Evolutionary conservation across 1,284 basidiomycete species (phyloP).

Genomic region (Ustilago bromivora): DNA sequence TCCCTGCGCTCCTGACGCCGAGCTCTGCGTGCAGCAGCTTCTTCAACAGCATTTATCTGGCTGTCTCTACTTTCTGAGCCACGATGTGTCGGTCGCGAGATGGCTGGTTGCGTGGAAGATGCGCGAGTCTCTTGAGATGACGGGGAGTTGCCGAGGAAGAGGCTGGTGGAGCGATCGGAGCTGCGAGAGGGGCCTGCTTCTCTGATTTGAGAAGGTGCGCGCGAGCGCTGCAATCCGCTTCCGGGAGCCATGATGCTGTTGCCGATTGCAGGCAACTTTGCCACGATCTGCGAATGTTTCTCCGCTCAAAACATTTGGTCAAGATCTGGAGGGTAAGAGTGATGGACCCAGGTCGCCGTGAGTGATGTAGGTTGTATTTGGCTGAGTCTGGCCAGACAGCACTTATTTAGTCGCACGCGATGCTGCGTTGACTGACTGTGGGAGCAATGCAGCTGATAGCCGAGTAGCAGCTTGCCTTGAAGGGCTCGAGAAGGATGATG

Average conservation of each 20-base stretch:
- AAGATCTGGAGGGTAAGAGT: not conserved
- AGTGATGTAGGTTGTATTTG: not conserved
- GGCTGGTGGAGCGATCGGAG: not conserved
- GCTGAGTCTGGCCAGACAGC: not conserved
- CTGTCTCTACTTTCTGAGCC: not conserved
- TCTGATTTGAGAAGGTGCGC: conserved; percentile 1
- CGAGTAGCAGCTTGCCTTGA: not conserved
- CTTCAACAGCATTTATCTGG: not conserved
- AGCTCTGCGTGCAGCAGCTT: conserved; percentile 19
- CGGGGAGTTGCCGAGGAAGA: conserved; percentile 17
- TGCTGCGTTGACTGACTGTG: not conserved
- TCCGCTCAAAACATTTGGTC: not conserved
- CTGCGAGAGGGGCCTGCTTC: conserved; percentile 10
- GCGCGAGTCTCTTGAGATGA: not conserved
- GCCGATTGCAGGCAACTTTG: not conserved
- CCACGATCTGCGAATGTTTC: not conserved
- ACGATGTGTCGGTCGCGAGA: not conserved
- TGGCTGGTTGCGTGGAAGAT: conserved; percentile 3
- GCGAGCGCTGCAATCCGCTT: conserved; percentile 6
- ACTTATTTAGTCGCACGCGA: not conserved
- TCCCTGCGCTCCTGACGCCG: conserved; percentile 29
- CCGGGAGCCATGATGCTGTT: not conserved
- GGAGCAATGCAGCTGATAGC: not conserved
- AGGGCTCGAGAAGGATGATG: conserved; percentile 6
- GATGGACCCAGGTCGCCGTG: not conserved